phyloP scores from a whole-genome alignment of 2,329 filamentous ascomycete genomes.

The Ceratocystis alfenasii region DNA sequence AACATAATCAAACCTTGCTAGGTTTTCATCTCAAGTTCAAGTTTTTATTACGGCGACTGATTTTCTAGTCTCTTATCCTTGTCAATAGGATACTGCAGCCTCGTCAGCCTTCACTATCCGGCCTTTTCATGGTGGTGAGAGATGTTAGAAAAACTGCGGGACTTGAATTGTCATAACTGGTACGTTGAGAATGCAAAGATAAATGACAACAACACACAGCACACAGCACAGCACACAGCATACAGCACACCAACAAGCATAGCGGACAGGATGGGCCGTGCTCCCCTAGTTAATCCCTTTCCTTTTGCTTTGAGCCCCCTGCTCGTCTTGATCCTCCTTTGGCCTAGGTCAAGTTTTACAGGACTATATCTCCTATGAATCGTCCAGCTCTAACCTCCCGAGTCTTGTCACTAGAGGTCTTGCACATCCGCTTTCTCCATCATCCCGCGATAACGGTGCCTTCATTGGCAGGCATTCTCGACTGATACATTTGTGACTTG shows the following conservation, averaged over 20 bases:
- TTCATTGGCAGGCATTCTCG: neutral
- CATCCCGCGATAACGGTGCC: constrained; percentile 7
- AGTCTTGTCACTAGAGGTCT: constrained; percentile 5
- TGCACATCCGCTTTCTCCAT: neutral
- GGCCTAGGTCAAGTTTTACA: constrained; percentile 12
- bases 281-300: constrained; percentile 7
- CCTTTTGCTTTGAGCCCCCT: constrained; percentile 19
- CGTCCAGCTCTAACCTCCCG: constrained; percentile 21
- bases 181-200: neutral
- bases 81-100: neutral
- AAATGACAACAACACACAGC: constrained; percentile 12
- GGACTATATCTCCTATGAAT: constrained; percentile 20
- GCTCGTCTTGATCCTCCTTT: constrained; percentile 18
- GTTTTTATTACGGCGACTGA: neutral
- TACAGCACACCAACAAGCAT: constrained; percentile 1
- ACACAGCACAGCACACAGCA: neutral
- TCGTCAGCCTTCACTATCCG: neutral
- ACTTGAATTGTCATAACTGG: neutral
- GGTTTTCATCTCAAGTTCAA: neutral
- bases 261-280: constrained; percentile 5
- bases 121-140: neutral
- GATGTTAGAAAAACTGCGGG: neutral
- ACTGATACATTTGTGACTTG: neutral
- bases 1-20: neutral
- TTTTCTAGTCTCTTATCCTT: neutral